Percentiles rank a stretch among this genome's conserved stretches.
Evolutionary conservation across 768 basidiomycete genomes (phyloP).

Genomic region (Psilocybe cyanescens): DNA sequence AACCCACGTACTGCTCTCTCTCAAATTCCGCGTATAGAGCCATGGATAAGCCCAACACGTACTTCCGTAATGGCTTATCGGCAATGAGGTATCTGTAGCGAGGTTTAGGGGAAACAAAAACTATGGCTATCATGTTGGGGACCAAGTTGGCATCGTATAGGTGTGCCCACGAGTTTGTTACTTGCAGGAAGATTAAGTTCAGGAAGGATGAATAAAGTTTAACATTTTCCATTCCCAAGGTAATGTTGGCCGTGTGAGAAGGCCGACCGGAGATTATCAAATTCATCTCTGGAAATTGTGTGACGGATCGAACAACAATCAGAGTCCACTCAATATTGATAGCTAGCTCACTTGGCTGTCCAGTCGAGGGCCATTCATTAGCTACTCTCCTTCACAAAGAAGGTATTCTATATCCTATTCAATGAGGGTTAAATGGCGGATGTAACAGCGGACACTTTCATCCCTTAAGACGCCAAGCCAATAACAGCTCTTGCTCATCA

Average conservation of each 20-base stretch:
- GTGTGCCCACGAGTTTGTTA: conserved; percentile 5
- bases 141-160: not conserved
- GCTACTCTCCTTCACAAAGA: too few species aligned
- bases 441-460: too few species aligned
- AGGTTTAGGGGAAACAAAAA: not conserved
- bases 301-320: too few species aligned
- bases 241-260: conserved; percentile 25
- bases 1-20: too few species aligned
- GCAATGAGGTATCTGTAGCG: conserved; percentile 1
- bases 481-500: too few species aligned
- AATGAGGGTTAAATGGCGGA: too few species aligned
- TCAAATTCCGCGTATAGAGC: not conserved
- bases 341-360: too few species aligned
- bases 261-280: conserved; percentile 14
- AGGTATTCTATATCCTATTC: too few species aligned
- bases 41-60: not conserved
- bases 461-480: too few species aligned
- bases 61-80: not conserved
- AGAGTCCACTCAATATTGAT: too few species aligned
- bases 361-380: too few species aligned
- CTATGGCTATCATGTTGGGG: not conserved
- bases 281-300: not conserved
- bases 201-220: conserved; percentile 17
- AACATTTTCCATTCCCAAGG: conserved; percentile 29
- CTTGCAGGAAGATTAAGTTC: conserved; percentile 15